A percentile compares a stretch with the other conserved stretches of the same genome.
phyloP scores from a whole-genome alignment of 768 basidiomycete species.

The Hericium rajendrae region DNA sequence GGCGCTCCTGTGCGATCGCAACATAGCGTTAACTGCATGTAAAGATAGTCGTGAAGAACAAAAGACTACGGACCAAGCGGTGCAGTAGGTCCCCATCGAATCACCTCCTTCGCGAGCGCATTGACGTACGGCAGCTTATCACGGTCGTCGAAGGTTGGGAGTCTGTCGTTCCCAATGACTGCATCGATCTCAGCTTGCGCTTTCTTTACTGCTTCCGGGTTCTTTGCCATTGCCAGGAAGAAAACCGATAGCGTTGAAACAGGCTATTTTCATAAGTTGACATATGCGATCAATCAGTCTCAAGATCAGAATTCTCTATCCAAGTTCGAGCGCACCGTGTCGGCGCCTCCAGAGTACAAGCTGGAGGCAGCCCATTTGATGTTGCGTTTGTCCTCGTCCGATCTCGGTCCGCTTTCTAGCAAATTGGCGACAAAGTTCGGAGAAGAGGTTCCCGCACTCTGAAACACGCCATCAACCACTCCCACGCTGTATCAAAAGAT shows the following conservation, averaged over 20 bases:
- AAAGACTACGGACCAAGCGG: constrained; percentile 2
- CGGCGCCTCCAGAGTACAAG: background rate
- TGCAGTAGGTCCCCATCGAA: constrained; percentile 4
- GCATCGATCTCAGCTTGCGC: constrained; percentile 20
- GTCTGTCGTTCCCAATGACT: constrained; percentile 15
- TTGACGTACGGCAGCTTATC: constrained; percentile 20
- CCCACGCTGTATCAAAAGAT: background rate
- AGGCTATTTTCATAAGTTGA: background rate
- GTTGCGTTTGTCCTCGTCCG: background rate
- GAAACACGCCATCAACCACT: background rate
- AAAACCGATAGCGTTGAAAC: constrained; percentile 4
- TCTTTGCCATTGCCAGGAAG: constrained; percentile 7
- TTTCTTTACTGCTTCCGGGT: constrained; percentile 11
- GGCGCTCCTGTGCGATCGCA: background rate
- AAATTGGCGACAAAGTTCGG: background rate
- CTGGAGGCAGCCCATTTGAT: constrained; percentile 17
- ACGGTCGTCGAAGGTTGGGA: constrained; percentile 20
- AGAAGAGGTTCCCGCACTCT: background rate
- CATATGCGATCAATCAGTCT: background rate
- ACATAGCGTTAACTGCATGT: background rate
- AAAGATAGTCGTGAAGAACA: too few species aligned
- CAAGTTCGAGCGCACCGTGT: background rate
- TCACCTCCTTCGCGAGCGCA: constrained; percentile 17
- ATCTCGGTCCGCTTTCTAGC: background rate
- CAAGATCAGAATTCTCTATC: background rate